phyloP scores from a whole-genome alignment of 176 grass and related monocot species.

The Triticum aestivum region DNA sequence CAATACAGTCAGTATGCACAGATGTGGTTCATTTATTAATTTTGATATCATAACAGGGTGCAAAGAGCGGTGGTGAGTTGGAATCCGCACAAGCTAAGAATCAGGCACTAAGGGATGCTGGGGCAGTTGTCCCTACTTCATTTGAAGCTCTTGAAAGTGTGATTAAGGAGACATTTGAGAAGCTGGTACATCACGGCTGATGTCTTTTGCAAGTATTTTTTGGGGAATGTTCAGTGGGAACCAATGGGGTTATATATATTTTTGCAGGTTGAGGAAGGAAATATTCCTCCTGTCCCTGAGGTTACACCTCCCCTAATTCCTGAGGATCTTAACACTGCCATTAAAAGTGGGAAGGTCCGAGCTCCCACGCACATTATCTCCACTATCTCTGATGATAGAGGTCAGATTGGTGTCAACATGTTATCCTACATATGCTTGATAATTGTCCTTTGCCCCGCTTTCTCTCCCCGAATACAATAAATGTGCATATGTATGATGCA shows the following conservation, averaged over 20 bases:
- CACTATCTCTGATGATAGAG: slow-evolving; percentile 99
- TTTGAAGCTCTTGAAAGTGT: slow-evolving; percentile 90
- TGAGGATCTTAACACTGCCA: slow-evolving; percentile 89
- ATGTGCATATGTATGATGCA: slow-evolving; percentile 40
- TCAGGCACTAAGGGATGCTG: slow-evolving; percentile 84
- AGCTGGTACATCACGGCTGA: slow-evolving; percentile 55
- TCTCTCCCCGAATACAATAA: not conserved
- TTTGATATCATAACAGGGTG: slow-evolving; percentile 54
- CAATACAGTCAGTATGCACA: not conserved
- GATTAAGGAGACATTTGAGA: slow-evolving; percentile 87
- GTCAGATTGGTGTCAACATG: slow-evolving; percentile 46
- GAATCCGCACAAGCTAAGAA: slow-evolving; percentile 98
- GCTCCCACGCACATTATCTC: slow-evolving; percentile 99
- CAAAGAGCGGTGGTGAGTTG: slow-evolving; percentile 93
- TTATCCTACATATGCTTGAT: slow-evolving; percentile 16
- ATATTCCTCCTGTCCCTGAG: slow-evolving; percentile 80
- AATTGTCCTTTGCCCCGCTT: not conserved
- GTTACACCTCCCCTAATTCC: slow-evolving; percentile 88
- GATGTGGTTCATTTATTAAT: slow-evolving; percentile 32
- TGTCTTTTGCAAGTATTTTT: slow-evolving; percentile 7
- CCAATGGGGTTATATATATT: not conserved
- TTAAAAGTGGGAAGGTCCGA: slow-evolving; percentile 97
- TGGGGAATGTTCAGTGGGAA: not conserved
- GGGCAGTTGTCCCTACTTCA: slow-evolving; percentile 95
- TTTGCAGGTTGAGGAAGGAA: slow-evolving; percentile 85